Evolutionary conservation across 108 stramenopile species (phyloP), one percentile per base, ranked within the genome.

Genomic region (Cyclostephanos invisitatus): DNA sequence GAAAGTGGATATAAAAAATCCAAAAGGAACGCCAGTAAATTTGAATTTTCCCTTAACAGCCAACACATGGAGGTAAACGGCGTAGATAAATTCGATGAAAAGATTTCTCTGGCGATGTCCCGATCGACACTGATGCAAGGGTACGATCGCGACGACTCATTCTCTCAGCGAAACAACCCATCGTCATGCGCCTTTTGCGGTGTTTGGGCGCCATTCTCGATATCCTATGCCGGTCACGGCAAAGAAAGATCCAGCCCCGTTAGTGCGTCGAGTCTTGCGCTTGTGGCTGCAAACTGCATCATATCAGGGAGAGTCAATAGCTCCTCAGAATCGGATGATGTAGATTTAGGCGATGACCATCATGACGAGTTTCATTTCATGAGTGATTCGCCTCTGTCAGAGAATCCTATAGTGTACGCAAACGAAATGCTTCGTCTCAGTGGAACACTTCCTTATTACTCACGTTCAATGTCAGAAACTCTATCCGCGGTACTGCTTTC

Each of bases 361-460:
- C 63, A 66, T 44, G 67, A 72, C 24, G 70, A 77, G 25, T 35
- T 55, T 3, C 5, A 25, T 22, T 40, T 61, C 21, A 1, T n/a
- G 21, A 48, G 46, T 53, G 55, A 73, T 49, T 49, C 42, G 18
- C 6, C 47, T 17, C 22, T 62, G 24, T 48, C 70, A 0, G 24
- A 69, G 51, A 92, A 94, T 80, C 89, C 91, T 20, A 76, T 92
- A 20, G 24, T 91, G 0, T 54, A 61, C 17, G 87, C 88, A 3
- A 94, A 92, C 63, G 75, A 74, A 48, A 66, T 89, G 70, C 65
- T 94, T 17, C 75, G 80, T 10, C 73, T 80, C 36, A 89, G 87
- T 63, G 93, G 85, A 3, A 44, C 80, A 3, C 70, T 94, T 11
- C 85, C 85, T 9, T 22, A 77, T 20, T 67, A 86, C 29, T 72